Conservation (phyloP, 352 stramenopile species). For the Globisporangium barbulae region DNA sequence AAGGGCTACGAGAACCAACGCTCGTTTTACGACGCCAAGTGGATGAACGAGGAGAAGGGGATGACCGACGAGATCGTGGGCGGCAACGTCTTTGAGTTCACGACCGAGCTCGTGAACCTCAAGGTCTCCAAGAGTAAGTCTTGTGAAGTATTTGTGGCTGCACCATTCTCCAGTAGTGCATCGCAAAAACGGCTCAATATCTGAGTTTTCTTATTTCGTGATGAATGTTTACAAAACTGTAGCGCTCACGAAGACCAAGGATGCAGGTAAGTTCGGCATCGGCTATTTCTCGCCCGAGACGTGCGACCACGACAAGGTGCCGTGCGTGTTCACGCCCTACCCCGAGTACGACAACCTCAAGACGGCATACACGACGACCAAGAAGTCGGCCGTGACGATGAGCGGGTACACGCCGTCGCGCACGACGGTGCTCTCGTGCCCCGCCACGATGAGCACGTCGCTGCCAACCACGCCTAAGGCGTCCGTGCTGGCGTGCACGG, state of each 20-base stretch:
- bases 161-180: neutral
- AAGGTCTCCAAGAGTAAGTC: constrained; percentile 19
- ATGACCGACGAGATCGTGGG: constrained; percentile 66
- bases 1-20: constrained; percentile 72
- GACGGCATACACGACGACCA: constrained; percentile 61
- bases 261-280: constrained; percentile 67
- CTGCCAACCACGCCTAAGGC: neutral
- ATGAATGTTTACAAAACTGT: neutral
- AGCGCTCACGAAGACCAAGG: constrained; percentile 26
- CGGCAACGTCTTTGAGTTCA: constrained; percentile 77
- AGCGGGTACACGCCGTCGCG: neutral
- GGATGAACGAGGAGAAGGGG: constrained; percentile 71
- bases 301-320: constrained; percentile 53
- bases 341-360: constrained; percentile 73
- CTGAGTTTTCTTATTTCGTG: neutral
- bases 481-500: constrained; percentile 33
- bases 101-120: constrained; percentile 56
- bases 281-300: constrained; percentile 66
- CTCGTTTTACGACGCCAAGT: constrained; percentile 58
- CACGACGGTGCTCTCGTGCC: constrained; percentile 35
- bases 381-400: constrained; percentile 14
- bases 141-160: neutral
- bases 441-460: constrained; percentile 26
- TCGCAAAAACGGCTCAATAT: neutral
- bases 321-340: constrained; percentile 61